These are phyloP conservation scores for Panicum hallii DNA, from an alignment of 202 grass and related monocot genomes.

Conservation along the genomic window DNA sequence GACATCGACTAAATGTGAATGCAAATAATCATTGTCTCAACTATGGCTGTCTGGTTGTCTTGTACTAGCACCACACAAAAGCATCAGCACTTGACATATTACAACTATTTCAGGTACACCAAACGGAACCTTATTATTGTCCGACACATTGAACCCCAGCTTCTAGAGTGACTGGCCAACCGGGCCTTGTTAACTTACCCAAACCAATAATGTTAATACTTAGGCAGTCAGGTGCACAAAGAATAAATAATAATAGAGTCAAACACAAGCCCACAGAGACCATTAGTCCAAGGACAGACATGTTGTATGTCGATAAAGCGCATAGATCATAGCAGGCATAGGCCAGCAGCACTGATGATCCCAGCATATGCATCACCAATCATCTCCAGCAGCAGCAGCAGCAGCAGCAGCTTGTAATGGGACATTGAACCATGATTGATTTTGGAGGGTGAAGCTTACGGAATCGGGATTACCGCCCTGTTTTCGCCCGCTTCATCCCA, in stretches of 20 bases:
- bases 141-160: slow-evolving; percentile 45
- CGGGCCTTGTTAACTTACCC: slow-evolving; percentile 66
- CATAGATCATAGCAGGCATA: slow-evolving; percentile 63
- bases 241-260: slow-evolving; percentile 74
- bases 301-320: slow-evolving; percentile 40
- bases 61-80: slow-evolving; percentile 55
- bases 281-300: slow-evolving; percentile 47
- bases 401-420: slow-evolving; percentile 40
- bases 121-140: slow-evolving; percentile 57
- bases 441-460: slow-evolving; percentile 16
- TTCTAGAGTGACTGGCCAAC: slow-evolving; percentile 54
- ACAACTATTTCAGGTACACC: slow-evolving; percentile 57
- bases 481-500: slow-evolving; percentile 92
- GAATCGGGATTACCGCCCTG: slow-evolving; percentile 61
- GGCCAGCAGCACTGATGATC: slow-evolving; percentile 55
- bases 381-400: slow-evolving; percentile 50
- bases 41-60: slow-evolving; percentile 47
- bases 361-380: slow-evolving; percentile 58
- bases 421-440: slow-evolving; percentile 22
- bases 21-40: slow-evolving; percentile 55
- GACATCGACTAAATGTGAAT: background rate
- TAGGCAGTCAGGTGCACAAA: slow-evolving; percentile 62
- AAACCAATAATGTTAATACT: slow-evolving; percentile 73
- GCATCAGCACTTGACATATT: slow-evolving; percentile 54
- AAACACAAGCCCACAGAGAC: slow-evolving; percentile 63